Evolutionary conservation across 306 rosid species (phyloP), one percentile per base, ranked within the genome.

Genomic region (Medicago lupulina): DNA sequence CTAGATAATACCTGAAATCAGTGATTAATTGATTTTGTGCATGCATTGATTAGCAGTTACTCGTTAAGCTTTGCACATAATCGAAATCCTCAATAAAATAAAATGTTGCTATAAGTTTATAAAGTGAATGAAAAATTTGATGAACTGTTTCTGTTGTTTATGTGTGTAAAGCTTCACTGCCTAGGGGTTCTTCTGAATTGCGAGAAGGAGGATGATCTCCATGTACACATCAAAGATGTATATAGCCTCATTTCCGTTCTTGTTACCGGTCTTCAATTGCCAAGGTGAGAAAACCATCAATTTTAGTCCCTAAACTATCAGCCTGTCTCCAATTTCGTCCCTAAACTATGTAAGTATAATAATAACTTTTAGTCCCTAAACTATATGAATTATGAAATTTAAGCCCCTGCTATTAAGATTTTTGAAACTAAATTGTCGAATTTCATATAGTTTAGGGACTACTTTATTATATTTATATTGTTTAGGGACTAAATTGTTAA

Each of bases 261-360:
- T 49, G 86, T 92, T 47, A 83, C 82, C 9, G 99, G 97, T 18
- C 97, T 95, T 81, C 92, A 88, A 70, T 81, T 95, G 74, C 97
- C 99, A 6, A 90, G 97, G 99, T 92, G 73, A 85, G 16, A 65
- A 38, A 38, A 43, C 67, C 31, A 28, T 28, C 0, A 28, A 28
- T 28, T 28, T 21, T 28, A 28, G 31, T 28, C 31, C 31, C 31
- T 28, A 28, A 28, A 28, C 31, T 28, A 28, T 28, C 2, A 25
- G 3, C 28, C 2, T 25, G 28, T 25, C 28, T 25, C 28, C 28
- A 25, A 25, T 25, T 25, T 25, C 2, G 2, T 25, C 28, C 28
- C 28, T 25, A 25, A 25, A 25, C 3, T 25, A 25, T 25, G 28
- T 25, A 25, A 25, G 28, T 25, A 25, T 25, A 1, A 25, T 25